Percentiles rank a stretch among this genome's conserved stretches.
These are phyloP conservation scores for Euphorbia lathyris DNA, from an alignment of 345 rosid species.

Conservation along the genomic window DNA sequence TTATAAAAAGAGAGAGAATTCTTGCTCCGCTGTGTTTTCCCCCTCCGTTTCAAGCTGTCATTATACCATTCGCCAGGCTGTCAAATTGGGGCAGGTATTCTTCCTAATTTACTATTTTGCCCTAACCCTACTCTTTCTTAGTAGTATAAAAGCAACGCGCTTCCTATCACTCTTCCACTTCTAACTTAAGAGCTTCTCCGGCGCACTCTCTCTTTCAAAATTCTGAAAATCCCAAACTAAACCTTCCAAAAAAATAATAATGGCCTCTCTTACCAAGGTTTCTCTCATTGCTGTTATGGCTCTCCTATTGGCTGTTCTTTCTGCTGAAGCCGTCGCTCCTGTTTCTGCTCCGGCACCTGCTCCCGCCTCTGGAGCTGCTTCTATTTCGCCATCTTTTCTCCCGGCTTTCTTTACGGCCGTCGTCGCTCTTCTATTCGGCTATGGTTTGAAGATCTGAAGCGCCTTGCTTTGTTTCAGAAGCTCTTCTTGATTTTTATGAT, in stretches of 20 bases:
- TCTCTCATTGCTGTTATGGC: slow-evolving; percentile 38
- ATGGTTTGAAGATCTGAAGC: slow-evolving; percentile 49
- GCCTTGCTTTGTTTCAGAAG: not conserved
- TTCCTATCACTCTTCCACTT: not conserved
- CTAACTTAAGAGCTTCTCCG: too few relatives aligned
- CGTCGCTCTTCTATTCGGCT: slow-evolving; percentile 43
- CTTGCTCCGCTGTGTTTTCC: not conserved
- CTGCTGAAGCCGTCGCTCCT: slow-evolving; percentile 37
- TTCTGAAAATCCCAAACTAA: not conserved
- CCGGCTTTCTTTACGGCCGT: slow-evolving; percentile 38
- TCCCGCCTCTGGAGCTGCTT: slow-evolving; percentile 46
- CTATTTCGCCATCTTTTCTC: slow-evolving; percentile 38
- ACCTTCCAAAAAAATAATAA: slow-evolving; percentile 8
- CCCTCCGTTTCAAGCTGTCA: not conserved
- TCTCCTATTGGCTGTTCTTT: slow-evolving; percentile 18
- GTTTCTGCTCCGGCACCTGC: slow-evolving; percentile 49
- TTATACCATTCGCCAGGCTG: slow-evolving; percentile 30
- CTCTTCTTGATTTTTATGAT: not conserved
- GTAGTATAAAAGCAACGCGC: too few relatives aligned
- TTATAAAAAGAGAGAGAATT: not conserved
- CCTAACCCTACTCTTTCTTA: not conserved
- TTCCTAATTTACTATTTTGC: not conserved
- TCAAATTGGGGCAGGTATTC: slow-evolving; percentile 34
- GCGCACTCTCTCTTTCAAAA: not conserved
- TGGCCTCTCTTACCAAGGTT: slow-evolving; percentile 49